phyloP scores from a whole-genome alignment of 2,329 filamentous ascomycete genomes.

The Diaporthe citri region DNA sequence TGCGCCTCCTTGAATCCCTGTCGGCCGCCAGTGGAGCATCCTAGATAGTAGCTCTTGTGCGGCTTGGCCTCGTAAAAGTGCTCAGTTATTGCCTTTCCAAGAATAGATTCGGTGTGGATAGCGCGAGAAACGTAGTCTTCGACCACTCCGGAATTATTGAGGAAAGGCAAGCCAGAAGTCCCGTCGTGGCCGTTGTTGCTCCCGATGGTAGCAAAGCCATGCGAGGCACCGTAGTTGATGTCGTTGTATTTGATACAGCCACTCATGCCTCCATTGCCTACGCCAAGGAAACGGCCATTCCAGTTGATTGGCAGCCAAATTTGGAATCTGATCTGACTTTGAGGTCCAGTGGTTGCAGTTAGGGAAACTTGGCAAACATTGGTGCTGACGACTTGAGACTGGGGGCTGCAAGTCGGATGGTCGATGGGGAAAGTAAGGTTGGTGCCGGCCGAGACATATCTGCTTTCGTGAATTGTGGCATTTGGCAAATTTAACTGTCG shows the following conservation, averaged over 20 bases:
- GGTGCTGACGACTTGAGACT: slow-evolving; percentile 41
- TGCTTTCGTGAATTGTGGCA: slow-evolving; percentile 52
- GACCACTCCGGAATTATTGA: slow-evolving; percentile 52
- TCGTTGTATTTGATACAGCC: slow-evolving; percentile 61
- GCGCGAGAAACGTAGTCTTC: slow-evolving; percentile 54
- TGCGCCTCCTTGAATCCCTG: slow-evolving; percentile 68
- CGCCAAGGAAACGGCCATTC: slow-evolving; percentile 59
- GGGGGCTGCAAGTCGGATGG: slow-evolving; percentile 50
- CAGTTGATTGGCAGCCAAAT: slow-evolving; percentile 60
- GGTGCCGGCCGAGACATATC: slow-evolving; percentile 54
- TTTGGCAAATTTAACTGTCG: slow-evolving; percentile 43
- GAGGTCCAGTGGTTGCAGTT: slow-evolving; percentile 47
- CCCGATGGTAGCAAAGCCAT: slow-evolving; percentile 59
- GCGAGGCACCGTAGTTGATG: slow-evolving; percentile 54
- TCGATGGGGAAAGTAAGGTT: slow-evolving; percentile 55
- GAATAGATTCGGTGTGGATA: slow-evolving; percentile 60
- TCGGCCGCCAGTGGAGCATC: slow-evolving; percentile 70
- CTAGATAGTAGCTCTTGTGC: slow-evolving; percentile 65
- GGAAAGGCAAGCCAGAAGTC: slow-evolving; percentile 48
- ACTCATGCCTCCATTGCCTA: slow-evolving; percentile 62
- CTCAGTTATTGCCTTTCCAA: slow-evolving; percentile 60
- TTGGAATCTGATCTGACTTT: slow-evolving; percentile 59
- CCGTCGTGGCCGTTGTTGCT: slow-evolving; percentile 65
- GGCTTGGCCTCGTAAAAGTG: slow-evolving; percentile 59
- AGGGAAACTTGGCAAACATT: slow-evolving; percentile 49